Evolutionary conservation across 2,329 filamentous ascomycete genomes (phyloP).

Genomic region (Ophiosphaerella herpotricha): DNA sequence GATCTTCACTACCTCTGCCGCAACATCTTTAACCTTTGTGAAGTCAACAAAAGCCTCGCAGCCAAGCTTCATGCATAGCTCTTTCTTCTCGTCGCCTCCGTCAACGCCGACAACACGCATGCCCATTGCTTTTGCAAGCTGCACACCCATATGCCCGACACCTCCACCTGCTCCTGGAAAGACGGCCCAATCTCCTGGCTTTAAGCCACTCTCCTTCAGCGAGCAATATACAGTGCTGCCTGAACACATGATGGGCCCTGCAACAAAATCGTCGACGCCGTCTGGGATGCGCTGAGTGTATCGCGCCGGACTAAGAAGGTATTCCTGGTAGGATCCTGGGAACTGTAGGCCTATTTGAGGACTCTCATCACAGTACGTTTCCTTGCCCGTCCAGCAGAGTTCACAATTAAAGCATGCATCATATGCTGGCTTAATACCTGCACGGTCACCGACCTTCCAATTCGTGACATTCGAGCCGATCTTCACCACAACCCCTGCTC

Average conservation of each 20-base stretch:
- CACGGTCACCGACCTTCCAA: constrained; percentile 43
- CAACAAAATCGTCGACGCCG: constrained; percentile 56
- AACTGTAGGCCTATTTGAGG: constrained; percentile 50
- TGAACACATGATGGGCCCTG: constrained; percentile 62
- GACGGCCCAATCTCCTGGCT: constrained; percentile 57
- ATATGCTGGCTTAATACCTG: constrained; percentile 50
- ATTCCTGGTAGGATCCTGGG: constrained; percentile 55
- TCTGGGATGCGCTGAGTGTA: constrained; percentile 59
- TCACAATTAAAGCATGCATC: constrained; percentile 59
- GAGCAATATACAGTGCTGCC: constrained; percentile 61
- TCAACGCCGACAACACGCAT: constrained; percentile 35
- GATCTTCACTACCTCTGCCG: constrained; percentile 30
- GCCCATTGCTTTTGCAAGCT: constrained; percentile 40
- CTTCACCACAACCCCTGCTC: constrained; percentile 60
- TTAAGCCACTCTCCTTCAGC: constrained; percentile 54
- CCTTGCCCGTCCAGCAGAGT: constrained; percentile 47
- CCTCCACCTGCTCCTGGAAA: constrained; percentile 58
- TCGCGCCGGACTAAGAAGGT: constrained; percentile 52
- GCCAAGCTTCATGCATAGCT: constrained; percentile 28
- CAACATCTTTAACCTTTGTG: constrained; percentile 27
- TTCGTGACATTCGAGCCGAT: constrained; percentile 57
- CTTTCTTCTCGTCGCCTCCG: constrained; percentile 29
- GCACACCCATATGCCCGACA: constrained; percentile 62
- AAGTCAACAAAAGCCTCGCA: constrained; percentile 40
- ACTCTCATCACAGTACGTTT: constrained; percentile 37